Conservation (phyloP, 768 basidiomycete genomes). For the Phlegmacium glaucopus region DNA sequence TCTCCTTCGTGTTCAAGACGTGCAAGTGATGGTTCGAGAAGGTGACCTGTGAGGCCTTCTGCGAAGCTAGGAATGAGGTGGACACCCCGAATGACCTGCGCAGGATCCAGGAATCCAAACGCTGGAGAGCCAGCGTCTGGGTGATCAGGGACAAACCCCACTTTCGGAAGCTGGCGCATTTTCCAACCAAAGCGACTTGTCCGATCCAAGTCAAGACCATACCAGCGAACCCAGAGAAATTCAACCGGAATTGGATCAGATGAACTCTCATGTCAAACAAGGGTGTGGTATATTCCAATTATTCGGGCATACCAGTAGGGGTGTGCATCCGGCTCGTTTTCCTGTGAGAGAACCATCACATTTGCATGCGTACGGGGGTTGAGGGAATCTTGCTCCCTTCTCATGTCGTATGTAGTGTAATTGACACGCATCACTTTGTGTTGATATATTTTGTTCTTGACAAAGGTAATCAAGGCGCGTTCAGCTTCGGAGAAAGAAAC, state of each 20-base stretch:
- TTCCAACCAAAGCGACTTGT: slow-evolving; percentile 31
- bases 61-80: slow-evolving; percentile 37
- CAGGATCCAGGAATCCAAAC: slow-evolving; percentile 46
- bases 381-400: slow-evolving; percentile 35
- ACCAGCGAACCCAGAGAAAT: slow-evolving; percentile 14
- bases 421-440: slow-evolving; percentile 31
- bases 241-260: slow-evolving; percentile 6
- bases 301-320: slow-evolving; percentile 30
- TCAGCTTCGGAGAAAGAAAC: slow-evolving; percentile 17
- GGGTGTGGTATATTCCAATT: slow-evolving; percentile 26
- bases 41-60: slow-evolving; percentile 12
- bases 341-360: slow-evolving; percentile 25
- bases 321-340: slow-evolving; percentile 4
- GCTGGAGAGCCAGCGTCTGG: slow-evolving; percentile 11
- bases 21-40: slow-evolving; percentile 12
- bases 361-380: slow-evolving; percentile 30
- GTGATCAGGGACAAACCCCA: slow-evolving; percentile 34
- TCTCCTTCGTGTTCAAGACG: slow-evolving; percentile 8
- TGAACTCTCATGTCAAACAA: slow-evolving; percentile 12
- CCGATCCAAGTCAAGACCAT: slow-evolving; percentile 14
- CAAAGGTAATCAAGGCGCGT: slow-evolving; percentile 7
- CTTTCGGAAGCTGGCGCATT: slow-evolving; percentile 21
- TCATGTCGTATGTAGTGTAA: slow-evolving; percentile 41
- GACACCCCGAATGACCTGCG: slow-evolving; percentile 28
- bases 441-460: slow-evolving; percentile 17